These are phyloP conservation scores for Casaregolazyma suthepensis DNA, from an alignment of 1,139 yeast genomes.

Conservation along the genomic window DNA sequence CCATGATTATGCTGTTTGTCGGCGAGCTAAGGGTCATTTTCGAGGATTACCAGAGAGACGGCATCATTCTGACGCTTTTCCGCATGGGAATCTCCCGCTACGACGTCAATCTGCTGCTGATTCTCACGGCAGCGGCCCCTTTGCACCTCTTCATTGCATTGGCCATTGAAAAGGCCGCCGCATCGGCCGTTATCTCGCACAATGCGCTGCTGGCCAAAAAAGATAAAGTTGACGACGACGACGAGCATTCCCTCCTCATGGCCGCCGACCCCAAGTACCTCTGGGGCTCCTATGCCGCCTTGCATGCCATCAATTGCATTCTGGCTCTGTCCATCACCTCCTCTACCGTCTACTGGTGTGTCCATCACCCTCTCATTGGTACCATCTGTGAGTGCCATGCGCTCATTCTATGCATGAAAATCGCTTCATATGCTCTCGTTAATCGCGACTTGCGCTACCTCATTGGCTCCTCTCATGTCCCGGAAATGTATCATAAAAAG, in stretches of 20 bases:
- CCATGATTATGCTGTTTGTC: constrained; percentile 34
- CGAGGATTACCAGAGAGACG: constrained; percentile 35
- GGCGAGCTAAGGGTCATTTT: constrained; percentile 37
- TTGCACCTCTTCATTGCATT: constrained; percentile 35
- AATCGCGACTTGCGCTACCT: constrained; percentile 38
- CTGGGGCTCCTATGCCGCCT: constrained; percentile 31
- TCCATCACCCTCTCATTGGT: constrained; percentile 40
- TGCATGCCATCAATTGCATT: constrained; percentile 33
- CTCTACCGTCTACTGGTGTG: constrained; percentile 30
- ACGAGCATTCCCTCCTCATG: background rate
- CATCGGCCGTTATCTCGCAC: constrained; percentile 16
- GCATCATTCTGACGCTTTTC: constrained; percentile 30
- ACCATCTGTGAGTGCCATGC: constrained; percentile 38
- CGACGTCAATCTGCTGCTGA: constrained; percentile 26
- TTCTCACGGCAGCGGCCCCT: constrained; percentile 31
- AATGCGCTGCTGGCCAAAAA: background rate
- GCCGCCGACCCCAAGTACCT: constrained; percentile 22
- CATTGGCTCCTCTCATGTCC: constrained; percentile 23
- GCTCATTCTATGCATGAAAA: constrained; percentile 37
- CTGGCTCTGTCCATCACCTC: constrained; percentile 31
- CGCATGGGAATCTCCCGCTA: constrained; percentile 30
- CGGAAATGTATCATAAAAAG: constrained; percentile 30
- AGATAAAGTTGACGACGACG: background rate
- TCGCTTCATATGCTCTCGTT: constrained; percentile 40
- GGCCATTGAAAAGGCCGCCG: constrained; percentile 30